Conservation (phyloP, 2,329 filamentous ascomycete genomes). For the Neurospora sp. region DNA sequence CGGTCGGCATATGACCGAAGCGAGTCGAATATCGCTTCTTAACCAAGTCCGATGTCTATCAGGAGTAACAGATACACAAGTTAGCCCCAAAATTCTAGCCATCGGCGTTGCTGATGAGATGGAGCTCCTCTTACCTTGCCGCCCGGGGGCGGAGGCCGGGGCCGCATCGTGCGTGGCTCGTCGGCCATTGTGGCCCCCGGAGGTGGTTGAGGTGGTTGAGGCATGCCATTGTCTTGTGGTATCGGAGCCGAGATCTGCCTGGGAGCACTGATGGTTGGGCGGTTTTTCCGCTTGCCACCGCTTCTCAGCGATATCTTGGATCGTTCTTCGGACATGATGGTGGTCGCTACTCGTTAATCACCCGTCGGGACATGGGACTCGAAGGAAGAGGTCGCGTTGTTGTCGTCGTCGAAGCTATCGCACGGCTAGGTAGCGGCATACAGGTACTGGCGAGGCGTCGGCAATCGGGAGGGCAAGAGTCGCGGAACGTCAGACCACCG, state of each 20-base stretch:
- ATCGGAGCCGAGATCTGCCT: conserved; percentile 54
- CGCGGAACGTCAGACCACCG: neutral
- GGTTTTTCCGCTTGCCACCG: conserved; percentile 48
- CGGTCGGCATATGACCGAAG: conserved; percentile 67
- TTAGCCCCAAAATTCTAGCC: conserved; percentile 3
- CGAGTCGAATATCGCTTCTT: conserved; percentile 91
- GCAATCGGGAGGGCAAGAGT: conserved; percentile 2
- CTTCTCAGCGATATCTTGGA: conserved; percentile 54
- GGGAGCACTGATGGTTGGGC: conserved; percentile 52
- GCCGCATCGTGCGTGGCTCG: conserved; percentile 25
- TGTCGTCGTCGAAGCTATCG: neutral
- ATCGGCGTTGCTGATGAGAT: neutral
- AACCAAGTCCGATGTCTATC: conserved; percentile 67
- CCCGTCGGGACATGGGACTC: neutral
- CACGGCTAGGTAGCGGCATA: neutral
- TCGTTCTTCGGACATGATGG: conserved; percentile 50
- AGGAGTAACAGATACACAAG: conserved; percentile 2
- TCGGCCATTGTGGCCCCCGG: conserved; percentile 18
- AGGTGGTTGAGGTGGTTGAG: conserved; percentile 22
- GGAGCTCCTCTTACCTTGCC: conserved; percentile 38
- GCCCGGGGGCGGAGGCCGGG: conserved; percentile 38
- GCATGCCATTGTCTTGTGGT: conserved; percentile 35
- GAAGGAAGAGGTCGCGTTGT: neutral
- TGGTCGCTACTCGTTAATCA: neutral
- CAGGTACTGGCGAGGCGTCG: neutral